Conservation (phyloP, 805 yeast species). For the Spencermartinsiella europaea region DNA sequence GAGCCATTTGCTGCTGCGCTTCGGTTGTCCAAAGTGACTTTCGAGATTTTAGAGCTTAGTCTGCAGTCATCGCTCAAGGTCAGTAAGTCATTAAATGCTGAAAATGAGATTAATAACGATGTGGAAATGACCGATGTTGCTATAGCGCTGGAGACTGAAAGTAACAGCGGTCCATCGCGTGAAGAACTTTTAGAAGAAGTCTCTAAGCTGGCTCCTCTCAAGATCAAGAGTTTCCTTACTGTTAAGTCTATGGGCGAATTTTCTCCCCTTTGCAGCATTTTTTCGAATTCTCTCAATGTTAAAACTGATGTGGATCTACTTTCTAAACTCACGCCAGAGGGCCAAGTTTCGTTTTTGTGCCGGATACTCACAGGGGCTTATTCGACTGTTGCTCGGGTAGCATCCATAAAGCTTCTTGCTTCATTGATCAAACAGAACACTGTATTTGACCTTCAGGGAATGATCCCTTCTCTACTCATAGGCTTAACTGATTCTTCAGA, state of each 20-base stretch:
- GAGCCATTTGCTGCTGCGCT: constrained; percentile 18
- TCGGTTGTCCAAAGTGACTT: constrained; percentile 1
- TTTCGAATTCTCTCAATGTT: neutral
- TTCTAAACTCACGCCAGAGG: constrained; percentile 1
- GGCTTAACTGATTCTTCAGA: constrained; percentile 32
- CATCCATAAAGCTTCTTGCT: constrained; percentile 28
- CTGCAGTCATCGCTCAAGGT: constrained; percentile 56
- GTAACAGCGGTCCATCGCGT: neutral
- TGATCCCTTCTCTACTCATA: constrained; percentile 30
- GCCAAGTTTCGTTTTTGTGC: constrained; percentile 30
- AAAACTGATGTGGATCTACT: constrained; percentile 4
- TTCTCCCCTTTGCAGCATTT: constrained; percentile 3
- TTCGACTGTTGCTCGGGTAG: constrained; percentile 33
- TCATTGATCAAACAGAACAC: constrained; percentile 8
- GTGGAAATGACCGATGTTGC: constrained; percentile 15
- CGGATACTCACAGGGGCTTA: constrained; percentile 32
- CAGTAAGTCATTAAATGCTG: constrained; percentile 15
- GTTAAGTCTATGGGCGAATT: constrained; percentile 12
- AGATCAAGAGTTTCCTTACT: constrained; percentile 14
- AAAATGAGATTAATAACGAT: constrained; percentile 15
- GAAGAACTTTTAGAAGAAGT: neutral
- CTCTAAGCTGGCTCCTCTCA: constrained; percentile 7
- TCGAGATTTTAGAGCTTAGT: constrained; percentile 55
- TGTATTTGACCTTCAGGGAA: constrained; percentile 31
- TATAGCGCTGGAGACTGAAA: constrained; percentile 1